A percentile compares a stretch with the other conserved stretches of the same genome.
Evolutionary conservation across 768 basidiomycete species (phyloP).

Genomic region (Crassisporium funariophilum): DNA sequence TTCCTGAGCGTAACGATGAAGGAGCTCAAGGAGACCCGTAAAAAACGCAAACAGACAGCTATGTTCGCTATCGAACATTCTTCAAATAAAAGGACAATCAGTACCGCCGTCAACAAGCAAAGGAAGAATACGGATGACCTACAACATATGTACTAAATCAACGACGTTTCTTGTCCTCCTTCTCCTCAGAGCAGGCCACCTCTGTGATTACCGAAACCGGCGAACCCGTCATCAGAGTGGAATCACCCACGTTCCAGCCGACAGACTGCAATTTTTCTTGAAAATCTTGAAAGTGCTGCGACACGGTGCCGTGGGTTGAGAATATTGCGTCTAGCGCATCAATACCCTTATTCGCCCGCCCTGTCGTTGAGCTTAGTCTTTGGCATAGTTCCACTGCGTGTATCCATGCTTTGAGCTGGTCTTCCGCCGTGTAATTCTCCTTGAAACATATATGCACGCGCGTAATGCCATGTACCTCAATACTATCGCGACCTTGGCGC

Average conservation of each 20-base stretch:
- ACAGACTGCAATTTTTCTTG: constrained; percentile 23
- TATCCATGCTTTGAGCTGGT: constrained; percentile 62
- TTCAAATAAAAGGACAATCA: too few species aligned
- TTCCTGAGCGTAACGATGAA: too few species aligned
- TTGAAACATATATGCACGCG: constrained; percentile 51
- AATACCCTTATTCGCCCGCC: constrained; percentile 1
- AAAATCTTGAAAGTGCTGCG: constrained; percentile 26
- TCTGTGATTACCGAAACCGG: constrained; percentile 31
- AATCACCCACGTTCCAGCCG: constrained; percentile 43
- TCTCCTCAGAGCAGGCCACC: constrained; percentile 3
- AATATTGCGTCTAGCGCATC: constrained; percentile 21
- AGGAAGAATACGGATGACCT: too few species aligned
- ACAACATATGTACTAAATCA: too few species aligned
- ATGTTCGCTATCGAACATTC: too few species aligned
- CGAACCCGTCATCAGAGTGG: constrained; percentile 30
- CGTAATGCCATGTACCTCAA: constrained; percentile 10
- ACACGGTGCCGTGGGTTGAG: constrained; percentile 17
- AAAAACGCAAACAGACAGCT: too few species aligned
- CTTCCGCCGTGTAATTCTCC: constrained; percentile 45
- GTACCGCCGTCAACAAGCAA: too few species aligned
- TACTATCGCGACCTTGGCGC: constrained; percentile 4
- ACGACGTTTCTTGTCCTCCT: constrained; percentile 23
- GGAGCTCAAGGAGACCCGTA: too few species aligned
- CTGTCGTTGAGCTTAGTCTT: constrained; percentile 4
- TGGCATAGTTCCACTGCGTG: constrained; percentile 42